These are phyloP conservation scores for Uromyces viciae-fabae DNA, from an alignment of 1,284 basidiomycete species.

Conservation along the genomic window DNA sequence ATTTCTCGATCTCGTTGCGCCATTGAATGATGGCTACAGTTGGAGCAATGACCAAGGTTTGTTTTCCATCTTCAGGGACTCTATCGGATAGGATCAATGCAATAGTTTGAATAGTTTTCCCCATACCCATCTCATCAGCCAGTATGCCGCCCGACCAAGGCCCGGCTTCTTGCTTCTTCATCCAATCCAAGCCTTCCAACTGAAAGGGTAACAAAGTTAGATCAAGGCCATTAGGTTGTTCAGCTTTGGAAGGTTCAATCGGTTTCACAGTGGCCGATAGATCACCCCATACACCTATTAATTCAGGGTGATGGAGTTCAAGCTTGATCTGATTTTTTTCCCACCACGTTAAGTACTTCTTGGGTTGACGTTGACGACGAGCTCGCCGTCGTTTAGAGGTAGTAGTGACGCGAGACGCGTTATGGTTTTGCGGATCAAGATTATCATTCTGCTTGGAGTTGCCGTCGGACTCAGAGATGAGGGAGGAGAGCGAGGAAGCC, in stretches of 20 bases:
- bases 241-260: conserved; percentile 31
- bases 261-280: conserved; percentile 64
- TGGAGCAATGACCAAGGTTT: conserved; percentile 43
- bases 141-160: conserved; percentile 80
- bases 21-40: conserved; percentile 99
- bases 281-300: conserved; percentile 82
- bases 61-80: conserved; percentile 34
- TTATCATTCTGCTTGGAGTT: not conserved
- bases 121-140: conserved; percentile 57
- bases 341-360: conserved; percentile 37
- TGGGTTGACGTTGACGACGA: not conserved
- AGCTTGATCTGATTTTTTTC: conserved; percentile 39
- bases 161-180: conserved; percentile 85
- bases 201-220: conserved; percentile 67
- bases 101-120: conserved; percentile 45
- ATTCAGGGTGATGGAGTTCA: conserved; percentile 62
- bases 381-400: not conserved
- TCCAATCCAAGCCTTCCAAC: conserved; percentile 89
- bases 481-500: not conserved
- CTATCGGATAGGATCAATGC: conserved; percentile 42
- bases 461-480: conserved; percentile 14
- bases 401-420: not conserved
- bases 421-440: not conserved
- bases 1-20: conserved; percentile 81
- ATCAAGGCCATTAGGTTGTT: conserved; percentile 69